These are phyloP conservation scores for Cruciata laevipes DNA, from an alignment of 257 asterid species.

Conservation along the genomic window DNA sequence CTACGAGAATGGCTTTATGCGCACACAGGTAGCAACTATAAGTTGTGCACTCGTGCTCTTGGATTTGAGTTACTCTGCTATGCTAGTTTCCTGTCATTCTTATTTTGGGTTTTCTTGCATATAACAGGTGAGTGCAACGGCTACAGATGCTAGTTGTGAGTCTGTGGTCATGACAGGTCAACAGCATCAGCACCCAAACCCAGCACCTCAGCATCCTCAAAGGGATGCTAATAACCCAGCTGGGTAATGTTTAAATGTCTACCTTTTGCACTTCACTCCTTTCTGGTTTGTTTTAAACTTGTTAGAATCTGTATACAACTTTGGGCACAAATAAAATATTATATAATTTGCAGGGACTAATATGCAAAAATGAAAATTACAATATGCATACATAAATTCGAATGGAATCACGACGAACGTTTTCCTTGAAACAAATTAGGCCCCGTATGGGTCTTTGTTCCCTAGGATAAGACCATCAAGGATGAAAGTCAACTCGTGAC, in stretches of 20 bases:
- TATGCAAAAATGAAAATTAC: too few species aligned
- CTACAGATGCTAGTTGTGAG: conserved; percentile 93
- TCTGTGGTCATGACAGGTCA: conserved; percentile 93
- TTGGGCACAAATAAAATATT: too few species aligned
- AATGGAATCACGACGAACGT: too few species aligned
- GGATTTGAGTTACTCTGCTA: neutral
- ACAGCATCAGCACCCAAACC: conserved; percentile 79
- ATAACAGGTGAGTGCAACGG: conserved; percentile 58
- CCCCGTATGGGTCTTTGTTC: too few species aligned
- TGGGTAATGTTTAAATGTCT: conserved; percentile 42
- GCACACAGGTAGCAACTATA: conserved; percentile 67
- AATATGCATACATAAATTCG: too few species aligned
- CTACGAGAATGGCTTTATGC: conserved; percentile 83
- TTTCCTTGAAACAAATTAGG: too few species aligned
- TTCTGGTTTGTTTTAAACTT: neutral
- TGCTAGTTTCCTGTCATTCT: neutral
- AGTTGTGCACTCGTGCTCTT: conserved; percentile 29
- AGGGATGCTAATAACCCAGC: conserved; percentile 98
- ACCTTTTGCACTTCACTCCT: neutral
- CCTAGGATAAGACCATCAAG: too few species aligned
- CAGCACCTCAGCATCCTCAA: conserved; percentile 73
- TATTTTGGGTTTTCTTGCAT: neutral
- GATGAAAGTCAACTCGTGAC: too few species aligned
- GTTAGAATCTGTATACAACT: too few species aligned
- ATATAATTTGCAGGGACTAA: too few species aligned